Conservation (phyloP, 176 grass and related monocot genomes). For the Avena insularis region DNA sequence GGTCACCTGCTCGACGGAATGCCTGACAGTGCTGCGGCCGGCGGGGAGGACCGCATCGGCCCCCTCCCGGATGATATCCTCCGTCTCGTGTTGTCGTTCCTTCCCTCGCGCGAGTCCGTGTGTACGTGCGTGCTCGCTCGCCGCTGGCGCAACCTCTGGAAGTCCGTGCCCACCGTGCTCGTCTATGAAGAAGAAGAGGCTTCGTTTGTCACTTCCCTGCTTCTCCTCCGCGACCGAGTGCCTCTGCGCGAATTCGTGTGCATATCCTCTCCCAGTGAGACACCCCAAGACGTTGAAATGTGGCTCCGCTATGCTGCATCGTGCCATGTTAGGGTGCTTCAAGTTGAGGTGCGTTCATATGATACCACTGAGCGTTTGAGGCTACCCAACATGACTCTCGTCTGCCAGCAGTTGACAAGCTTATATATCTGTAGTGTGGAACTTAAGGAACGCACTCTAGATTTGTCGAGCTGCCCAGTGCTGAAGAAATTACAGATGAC, state of each 20-base stretch:
- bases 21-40: background rate
- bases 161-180: background rate
- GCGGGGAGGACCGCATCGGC: background rate
- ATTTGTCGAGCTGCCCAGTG: background rate
- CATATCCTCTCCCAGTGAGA: background rate
- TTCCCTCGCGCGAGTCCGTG: background rate
- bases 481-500: background rate
- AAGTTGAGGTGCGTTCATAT: background rate
- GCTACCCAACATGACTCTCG: background rate
- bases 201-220: background rate
- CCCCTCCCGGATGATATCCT: background rate
- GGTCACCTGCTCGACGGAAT: background rate
- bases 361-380: background rate
- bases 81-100: background rate
- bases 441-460: background rate
- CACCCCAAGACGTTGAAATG: background rate
- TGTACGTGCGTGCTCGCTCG: constrained; percentile 10
- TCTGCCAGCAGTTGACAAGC: background rate
- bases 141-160: constrained; percentile 12
- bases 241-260: background rate
- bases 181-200: background rate
- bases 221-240: background rate
- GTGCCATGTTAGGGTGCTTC: background rate
- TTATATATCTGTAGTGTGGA: background rate
- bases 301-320: constrained; percentile 1